Evolutionary conservation across 177 flowering plant genomes (phyloP), one percentile per base, ranked within the genome.

Genomic region (Vitis hybrid): DNA sequence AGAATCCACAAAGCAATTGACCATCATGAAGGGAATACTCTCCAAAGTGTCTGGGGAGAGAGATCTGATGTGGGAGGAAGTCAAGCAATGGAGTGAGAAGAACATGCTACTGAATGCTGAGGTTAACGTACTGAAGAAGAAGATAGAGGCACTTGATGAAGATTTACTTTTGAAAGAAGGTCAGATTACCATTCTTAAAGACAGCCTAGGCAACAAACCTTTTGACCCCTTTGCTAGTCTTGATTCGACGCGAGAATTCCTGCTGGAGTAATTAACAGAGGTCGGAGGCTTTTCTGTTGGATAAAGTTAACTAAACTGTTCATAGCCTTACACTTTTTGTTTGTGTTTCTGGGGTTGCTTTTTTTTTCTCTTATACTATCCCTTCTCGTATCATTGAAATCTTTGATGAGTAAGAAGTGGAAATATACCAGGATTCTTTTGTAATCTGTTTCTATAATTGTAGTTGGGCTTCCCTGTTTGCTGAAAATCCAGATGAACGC

Each of bases 151-250:
- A 17, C 92, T 91, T 0, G 96, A 95, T 13, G 98, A 95, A 77
- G 97, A 93, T 22, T 59, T 93, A 66, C 92, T 90, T 65, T 18
- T 91, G 38, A 93, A 89, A 82, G 99, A 95, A 80, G 99, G 99
- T 57, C 93, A 95, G 73, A 90, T 93, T n/a, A 80, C 93, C 57
- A 93, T 95, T 24, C 77, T 95, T 13, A 89, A 81, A 73, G 99
- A 95, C 71, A 70, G 81, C 57, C 31, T 89, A 11, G 80, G 79
- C 2, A 81, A 76, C 54, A 86, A 75, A 67, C 83, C 86, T 4
- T 86, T 83, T 24, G 90, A 88, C 70, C 86, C 91, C 18, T 89
- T 94, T 64, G 76, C 77, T 13, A 82, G 85, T 74, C 88, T 90
- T 9, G 84, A 77, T 56, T 80, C 74, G 1, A 51, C 64, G 15